Evolutionary conservation across 192 early-diverging fungal genomes (phyloP), one percentile per base, ranked within the genome.

Genomic region (Coemansia sp.): DNA sequence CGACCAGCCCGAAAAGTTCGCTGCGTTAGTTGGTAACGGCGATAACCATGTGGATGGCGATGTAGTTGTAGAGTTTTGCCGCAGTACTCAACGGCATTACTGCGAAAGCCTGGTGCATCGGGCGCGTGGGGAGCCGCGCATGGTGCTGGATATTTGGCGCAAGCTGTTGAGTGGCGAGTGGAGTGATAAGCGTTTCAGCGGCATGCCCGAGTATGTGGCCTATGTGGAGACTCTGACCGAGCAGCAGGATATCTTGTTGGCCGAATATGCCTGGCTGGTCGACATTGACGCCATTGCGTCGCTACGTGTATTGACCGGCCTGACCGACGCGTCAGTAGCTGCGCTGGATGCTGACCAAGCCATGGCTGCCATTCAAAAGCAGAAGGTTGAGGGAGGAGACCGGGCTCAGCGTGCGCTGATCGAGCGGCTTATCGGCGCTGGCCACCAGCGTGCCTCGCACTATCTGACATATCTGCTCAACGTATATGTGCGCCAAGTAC

Each of bases 401-500:
- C 27, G 45, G 34, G 35, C 67, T 4, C 51, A 74, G 69, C 75
- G 80, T 3, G 59, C 37, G 19, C 70, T 83, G 34, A 78, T 83
- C 27, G 80, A 83, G 66, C 72, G 80, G n/a, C 72, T 83, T 6
- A 40, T 83, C 13, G 14, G 36, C 0, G 72, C 72, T 3, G 24
- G 34, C 14, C 80, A 83, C 35, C 31, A 62, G 11, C 67, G 70
- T 9, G 80, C 80, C 11, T 67, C 66, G 8, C 75, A 75, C 64
- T 78, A 78, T 37, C 74, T 72, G 75, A 83, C 80, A 4, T 67
- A 78, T 39, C 62, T 83, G 66, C 57, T 75, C 21, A 69, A 57
- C 1, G 75, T 60, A 21, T 77, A 83, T 21, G 80, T 83, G 67
- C 79, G 79, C 31, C 71, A 82, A 44, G 33, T 82, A 17, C 61